These are phyloP conservation scores for Kwoniella pini DNA, from an alignment of 768 basidiomycete species.

Conservation along the genomic window DNA sequence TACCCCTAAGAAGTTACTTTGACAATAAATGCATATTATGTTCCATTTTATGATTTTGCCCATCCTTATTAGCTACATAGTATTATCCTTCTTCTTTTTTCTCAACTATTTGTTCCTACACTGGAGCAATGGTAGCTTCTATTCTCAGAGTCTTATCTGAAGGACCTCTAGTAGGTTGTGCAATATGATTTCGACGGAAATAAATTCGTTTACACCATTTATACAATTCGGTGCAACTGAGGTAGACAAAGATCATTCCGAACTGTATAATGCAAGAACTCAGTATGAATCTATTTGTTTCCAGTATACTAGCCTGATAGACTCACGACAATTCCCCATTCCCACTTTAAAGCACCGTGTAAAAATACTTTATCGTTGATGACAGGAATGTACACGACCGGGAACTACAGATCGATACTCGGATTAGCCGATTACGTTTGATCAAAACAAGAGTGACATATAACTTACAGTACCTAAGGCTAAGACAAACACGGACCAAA, in stretches of 20 bases:
- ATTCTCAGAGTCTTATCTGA: slow-evolving; percentile 40
- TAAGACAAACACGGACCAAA: slow-evolving; percentile 50
- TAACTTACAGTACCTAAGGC: slow-evolving; percentile 35
- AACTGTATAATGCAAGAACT: slow-evolving; percentile 22
- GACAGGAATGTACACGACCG: slow-evolving; percentile 55
- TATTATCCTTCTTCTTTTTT: too few relatives aligned
- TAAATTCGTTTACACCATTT: slow-evolving; percentile 43
- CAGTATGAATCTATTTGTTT: too few relatives aligned
- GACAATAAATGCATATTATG: slow-evolving; percentile 9
- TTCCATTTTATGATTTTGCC: neutral
- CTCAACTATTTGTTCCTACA: neutral
- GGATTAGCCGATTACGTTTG: neutral
- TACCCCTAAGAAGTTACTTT: too few relatives aligned
- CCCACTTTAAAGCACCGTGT: slow-evolving; percentile 53
- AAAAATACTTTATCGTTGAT: slow-evolving; percentile 55
- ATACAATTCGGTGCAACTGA: slow-evolving; percentile 43
- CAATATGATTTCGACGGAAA: slow-evolving; percentile 13
- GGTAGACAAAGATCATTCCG: slow-evolving; percentile 48
- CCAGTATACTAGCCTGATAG: too few relatives aligned
- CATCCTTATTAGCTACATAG: slow-evolving; percentile 1
- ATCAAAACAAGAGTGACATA: neutral
- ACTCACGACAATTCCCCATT: slow-evolving; percentile 56
- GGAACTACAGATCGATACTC: slow-evolving; percentile 41
- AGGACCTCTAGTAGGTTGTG: slow-evolving; percentile 10
- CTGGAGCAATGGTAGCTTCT: slow-evolving; percentile 32